Percentiles rank a stretch among this genome's conserved stretches.
These are phyloP conservation scores for Irpex lacteus DNA, from an alignment of 1,284 basidiomycete species.

Conservation along the genomic window DNA sequence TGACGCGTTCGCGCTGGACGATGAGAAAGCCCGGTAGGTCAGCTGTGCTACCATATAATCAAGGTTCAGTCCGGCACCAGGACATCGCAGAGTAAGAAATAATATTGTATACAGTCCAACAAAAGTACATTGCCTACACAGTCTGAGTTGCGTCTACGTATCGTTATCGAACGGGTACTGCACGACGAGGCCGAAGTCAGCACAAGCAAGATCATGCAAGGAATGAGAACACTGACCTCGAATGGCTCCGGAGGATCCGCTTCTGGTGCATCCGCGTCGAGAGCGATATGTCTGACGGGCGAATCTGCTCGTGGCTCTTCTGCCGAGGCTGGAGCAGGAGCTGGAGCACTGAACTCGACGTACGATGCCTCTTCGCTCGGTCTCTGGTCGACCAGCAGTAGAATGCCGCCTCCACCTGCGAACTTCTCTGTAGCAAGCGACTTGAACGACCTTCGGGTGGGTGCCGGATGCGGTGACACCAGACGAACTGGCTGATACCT, in stretches of 20 bases:
- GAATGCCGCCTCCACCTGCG: slow-evolving; percentile 80
- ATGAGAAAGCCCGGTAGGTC: not conserved
- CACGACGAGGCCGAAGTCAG: slow-evolving; percentile 14
- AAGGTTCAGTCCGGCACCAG: not conserved
- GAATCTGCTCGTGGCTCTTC: slow-evolving; percentile 18
- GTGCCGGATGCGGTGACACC: slow-evolving; percentile 52
- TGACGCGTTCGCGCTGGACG: not conserved
- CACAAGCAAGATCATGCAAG: slow-evolving; percentile 3
- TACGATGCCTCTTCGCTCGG: slow-evolving; percentile 70
- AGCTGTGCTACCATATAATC: not conserved
- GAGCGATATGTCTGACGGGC: slow-evolving; percentile 47
- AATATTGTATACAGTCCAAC: slow-evolving; percentile 2
- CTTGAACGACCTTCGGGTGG: slow-evolving; percentile 17
- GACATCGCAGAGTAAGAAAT: not conserved
- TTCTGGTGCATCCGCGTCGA: slow-evolving; percentile 72
- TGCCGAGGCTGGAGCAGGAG: slow-evolving; percentile 28
- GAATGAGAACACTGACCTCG: slow-evolving; percentile 53
- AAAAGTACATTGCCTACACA: slow-evolving; percentile 6
- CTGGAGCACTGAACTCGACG: slow-evolving; percentile 59
- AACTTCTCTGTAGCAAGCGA: slow-evolving; percentile 43
- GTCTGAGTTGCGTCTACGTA: slow-evolving; percentile 31
- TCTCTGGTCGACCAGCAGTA: slow-evolving; percentile 71
- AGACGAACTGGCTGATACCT: slow-evolving; percentile 92
- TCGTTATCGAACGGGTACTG: slow-evolving; percentile 69
- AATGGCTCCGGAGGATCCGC: slow-evolving; percentile 77